phyloP scores from a whole-genome alignment of 1,139 yeast genomes.

The Magnusiomyces sp. region DNA sequence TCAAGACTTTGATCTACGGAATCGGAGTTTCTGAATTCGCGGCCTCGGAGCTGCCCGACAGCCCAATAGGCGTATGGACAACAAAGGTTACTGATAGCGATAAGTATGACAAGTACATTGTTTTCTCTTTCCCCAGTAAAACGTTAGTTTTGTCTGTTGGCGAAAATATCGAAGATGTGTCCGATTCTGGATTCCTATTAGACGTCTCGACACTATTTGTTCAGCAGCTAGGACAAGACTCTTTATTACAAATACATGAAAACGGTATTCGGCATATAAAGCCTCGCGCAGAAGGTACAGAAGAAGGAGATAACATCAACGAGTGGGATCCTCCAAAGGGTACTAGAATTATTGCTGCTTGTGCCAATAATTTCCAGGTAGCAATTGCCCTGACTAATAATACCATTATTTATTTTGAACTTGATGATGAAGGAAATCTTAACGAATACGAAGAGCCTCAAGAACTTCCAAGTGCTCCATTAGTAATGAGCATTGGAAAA shows the following conservation, averaged over 20 bases:
- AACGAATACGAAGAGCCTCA: slow-evolving; percentile 60
- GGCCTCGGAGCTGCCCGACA: slow-evolving; percentile 61
- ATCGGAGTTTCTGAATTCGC: slow-evolving; percentile 54
- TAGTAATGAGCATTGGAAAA: slow-evolving; percentile 51
- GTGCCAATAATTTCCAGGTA: slow-evolving; percentile 61
- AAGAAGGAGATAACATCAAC: slow-evolving; percentile 28
- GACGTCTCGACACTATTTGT: slow-evolving; percentile 59
- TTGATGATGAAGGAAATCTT: slow-evolving; percentile 55
- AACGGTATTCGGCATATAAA: slow-evolving; percentile 63
- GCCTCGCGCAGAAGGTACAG: too few relatives aligned
- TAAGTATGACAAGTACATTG: slow-evolving; percentile 51
- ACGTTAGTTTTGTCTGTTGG: slow-evolving; percentile 73
- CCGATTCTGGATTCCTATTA: slow-evolving; percentile 51
- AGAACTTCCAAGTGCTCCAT: slow-evolving; percentile 43
- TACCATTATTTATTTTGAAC: slow-evolving; percentile 76
- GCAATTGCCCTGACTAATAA: slow-evolving; percentile 63
- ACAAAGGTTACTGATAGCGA: slow-evolving; percentile 42
- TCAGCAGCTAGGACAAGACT: slow-evolving; percentile 55
- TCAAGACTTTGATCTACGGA: slow-evolving; percentile 53
- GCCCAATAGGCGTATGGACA: slow-evolving; percentile 55
- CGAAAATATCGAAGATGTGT: slow-evolving; percentile 70
- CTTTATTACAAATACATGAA: slow-evolving; percentile 65
- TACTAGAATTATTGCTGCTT: slow-evolving; percentile 48
- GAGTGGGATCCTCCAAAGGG: slow-evolving; percentile 90
- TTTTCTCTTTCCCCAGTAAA: slow-evolving; percentile 56